Evolutionary conservation across 208 protist species (phyloP).

Genomic region (Acanthamoeba divionensis): DNA sequence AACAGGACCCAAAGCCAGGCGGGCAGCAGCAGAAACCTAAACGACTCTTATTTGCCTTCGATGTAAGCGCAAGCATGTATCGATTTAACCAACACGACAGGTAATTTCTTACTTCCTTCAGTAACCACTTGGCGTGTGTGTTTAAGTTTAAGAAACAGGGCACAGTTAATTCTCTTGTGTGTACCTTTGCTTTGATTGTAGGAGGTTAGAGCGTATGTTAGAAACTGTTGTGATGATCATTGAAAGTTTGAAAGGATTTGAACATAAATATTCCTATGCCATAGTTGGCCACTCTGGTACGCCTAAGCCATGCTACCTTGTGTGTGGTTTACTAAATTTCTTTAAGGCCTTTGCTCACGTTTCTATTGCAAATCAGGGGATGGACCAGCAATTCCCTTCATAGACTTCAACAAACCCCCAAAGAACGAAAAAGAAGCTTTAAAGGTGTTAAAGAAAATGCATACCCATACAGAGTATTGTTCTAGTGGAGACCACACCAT

Average conservation of each 20-base stretch:
- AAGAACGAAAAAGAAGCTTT: conserved; percentile 62
- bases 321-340: not conserved
- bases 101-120: not conserved
- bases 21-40: conserved; percentile 83
- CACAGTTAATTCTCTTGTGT: too few relatives aligned
- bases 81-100: conserved; percentile 87
- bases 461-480: conserved; percentile 91
- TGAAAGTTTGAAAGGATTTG: conserved; percentile 87
- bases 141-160: too few relatives aligned
- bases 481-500: conserved; percentile 87
- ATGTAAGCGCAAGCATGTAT: conserved; percentile 91
- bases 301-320: not conserved
- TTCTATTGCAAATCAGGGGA: conserved; percentile 70
- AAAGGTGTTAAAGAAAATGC: conserved; percentile 86
- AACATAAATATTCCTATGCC: conserved; percentile 87
- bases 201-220: conserved; percentile 84
- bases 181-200: not conserved
- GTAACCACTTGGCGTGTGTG: too few relatives aligned
- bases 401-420: conserved; percentile 56
- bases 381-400: conserved; percentile 79
- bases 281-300: conserved; percentile 85
- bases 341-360: not conserved
- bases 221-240: conserved; percentile 90
- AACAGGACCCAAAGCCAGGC: conserved; percentile 82
- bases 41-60: conserved; percentile 87